Evolutionary conservation across 805 yeast genomes (phyloP).

Genomic region (Blastobotrys robertii): DNA sequence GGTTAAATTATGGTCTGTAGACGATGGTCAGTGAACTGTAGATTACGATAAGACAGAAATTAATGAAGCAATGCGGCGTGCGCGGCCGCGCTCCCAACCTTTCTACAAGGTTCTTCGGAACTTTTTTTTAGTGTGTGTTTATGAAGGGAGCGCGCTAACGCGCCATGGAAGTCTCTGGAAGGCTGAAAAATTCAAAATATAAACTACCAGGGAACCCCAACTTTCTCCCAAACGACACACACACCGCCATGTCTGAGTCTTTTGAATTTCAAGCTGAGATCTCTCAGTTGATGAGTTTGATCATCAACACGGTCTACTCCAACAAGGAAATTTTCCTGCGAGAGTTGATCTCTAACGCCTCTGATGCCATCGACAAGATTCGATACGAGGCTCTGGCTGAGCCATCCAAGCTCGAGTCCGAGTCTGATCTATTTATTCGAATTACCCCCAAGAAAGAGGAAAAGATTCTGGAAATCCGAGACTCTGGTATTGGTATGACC

Average conservation of each 20-base stretch:
- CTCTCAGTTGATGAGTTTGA: conserved; percentile 99
- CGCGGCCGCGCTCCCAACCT: no score
- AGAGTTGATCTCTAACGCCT: conserved; percentile 97
- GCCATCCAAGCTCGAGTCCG: conserved; percentile 83
- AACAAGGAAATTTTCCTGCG: conserved; percentile 98
- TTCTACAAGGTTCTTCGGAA: no score
- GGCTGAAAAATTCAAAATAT: background rate
- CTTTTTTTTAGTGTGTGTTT: no score
- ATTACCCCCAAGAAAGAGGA: conserved; percentile 93
- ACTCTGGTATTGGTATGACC: conserved; percentile 99
- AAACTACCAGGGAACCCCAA: background rate
- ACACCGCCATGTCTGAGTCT: conserved; percentile 30
- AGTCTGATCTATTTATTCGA: conserved; percentile 95
- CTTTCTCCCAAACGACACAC: background rate
- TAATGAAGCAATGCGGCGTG: no score
- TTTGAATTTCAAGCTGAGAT: conserved; percentile 98
- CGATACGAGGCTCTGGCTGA: conserved; percentile 94
- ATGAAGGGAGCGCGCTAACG: no score
- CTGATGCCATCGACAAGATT: conserved; percentile 98
- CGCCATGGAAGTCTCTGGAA: conserved; percentile 6
- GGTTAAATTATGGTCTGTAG: no score
- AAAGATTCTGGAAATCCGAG: conserved; percentile 93
- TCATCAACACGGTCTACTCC: conserved; percentile 99
- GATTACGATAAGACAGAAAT: no score
- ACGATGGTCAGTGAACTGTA: no score